These are phyloP conservation scores for Nepenthes mirabilis DNA, from an alignment of 148 eudicot genomes.

Conservation along the genomic window DNA sequence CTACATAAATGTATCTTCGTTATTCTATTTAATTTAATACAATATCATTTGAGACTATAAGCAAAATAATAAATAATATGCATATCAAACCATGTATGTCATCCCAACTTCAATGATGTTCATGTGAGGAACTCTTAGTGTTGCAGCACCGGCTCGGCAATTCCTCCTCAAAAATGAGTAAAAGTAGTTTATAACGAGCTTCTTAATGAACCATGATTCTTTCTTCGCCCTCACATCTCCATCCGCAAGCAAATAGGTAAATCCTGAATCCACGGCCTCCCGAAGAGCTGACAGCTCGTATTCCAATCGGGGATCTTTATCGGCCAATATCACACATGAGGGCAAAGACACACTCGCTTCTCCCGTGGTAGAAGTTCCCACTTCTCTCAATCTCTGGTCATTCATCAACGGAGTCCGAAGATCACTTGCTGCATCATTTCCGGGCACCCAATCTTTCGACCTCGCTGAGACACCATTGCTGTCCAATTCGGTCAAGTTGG, in stretches of 20 bases:
- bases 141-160: constrained; percentile 85
- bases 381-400: constrained; percentile 20
- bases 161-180: constrained; percentile 77
- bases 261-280: constrained; percentile 76
- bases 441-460: constrained; percentile 21
- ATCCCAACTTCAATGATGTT: constrained; percentile 74
- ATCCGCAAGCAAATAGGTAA: constrained; percentile 77
- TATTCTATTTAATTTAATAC: too few species aligned
- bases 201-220: constrained; percentile 66
- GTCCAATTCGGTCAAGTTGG: constrained; percentile 22
- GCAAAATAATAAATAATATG: background rate
- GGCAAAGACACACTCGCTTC: constrained; percentile 18
- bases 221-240: constrained; percentile 83
- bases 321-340: background rate
- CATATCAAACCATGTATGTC: constrained; percentile 66
- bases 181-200: constrained; percentile 70
- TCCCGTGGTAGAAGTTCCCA: constrained; percentile 12
- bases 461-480: constrained; percentile 33
- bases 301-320: constrained; percentile 65
- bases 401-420: constrained; percentile 48
- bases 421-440: constrained; percentile 22
- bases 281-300: constrained; percentile 67
- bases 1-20: too few species aligned
- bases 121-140: constrained; percentile 78
- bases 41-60: too few species aligned